phyloP scores from a whole-genome alignment of 495 filamentous ascomycete genomes.

The Penicillium coprophilum region DNA sequence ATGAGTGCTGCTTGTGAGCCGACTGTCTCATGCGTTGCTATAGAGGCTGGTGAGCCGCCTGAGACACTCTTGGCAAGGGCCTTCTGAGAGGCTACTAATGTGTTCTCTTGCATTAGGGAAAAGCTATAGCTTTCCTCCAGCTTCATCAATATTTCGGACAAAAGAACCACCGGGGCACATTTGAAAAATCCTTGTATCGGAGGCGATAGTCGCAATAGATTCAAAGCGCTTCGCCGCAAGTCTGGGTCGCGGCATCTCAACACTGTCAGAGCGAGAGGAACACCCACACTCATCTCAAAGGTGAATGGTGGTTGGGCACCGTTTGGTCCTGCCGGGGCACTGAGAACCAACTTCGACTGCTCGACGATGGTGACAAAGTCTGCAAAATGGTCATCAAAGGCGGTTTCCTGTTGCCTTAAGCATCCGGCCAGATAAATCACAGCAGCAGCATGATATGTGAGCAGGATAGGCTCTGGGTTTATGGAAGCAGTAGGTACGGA shows the following conservation, averaged over 20 bases:
- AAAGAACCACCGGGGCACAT: constrained; percentile 12
- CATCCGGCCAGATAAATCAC: constrained; percentile 18
- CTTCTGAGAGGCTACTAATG: background rate
- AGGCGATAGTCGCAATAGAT: constrained; percentile 27
- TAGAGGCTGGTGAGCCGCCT: no score
- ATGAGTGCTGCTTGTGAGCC: background rate
- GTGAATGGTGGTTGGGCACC: constrained; percentile 37
- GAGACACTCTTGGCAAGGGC: background rate
- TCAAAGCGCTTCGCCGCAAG: constrained; percentile 31
- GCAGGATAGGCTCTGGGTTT: constrained; percentile 16
- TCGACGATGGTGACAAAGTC: constrained; percentile 37
- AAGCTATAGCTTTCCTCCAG: constrained; percentile 30
- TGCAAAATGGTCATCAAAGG: constrained; percentile 24
- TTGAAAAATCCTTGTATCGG: constrained; percentile 35
- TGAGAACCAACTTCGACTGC: constrained; percentile 22
- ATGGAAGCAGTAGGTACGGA: background rate
- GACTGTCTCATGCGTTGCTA: background rate
- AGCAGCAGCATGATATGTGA: constrained; percentile 12
- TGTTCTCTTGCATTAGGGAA: background rate
- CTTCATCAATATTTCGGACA: constrained; percentile 27
- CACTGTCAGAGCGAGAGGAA: constrained; percentile 36
- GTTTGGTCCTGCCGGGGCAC: constrained; percentile 16
- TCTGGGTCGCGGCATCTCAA: constrained; percentile 36
- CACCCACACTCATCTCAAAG: constrained; percentile 36
- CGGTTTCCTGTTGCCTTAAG: constrained; percentile 16